These are phyloP conservation scores for Nicotiana knightiana DNA, from an alignment of 257 asterid species.

Conservation along the genomic window DNA sequence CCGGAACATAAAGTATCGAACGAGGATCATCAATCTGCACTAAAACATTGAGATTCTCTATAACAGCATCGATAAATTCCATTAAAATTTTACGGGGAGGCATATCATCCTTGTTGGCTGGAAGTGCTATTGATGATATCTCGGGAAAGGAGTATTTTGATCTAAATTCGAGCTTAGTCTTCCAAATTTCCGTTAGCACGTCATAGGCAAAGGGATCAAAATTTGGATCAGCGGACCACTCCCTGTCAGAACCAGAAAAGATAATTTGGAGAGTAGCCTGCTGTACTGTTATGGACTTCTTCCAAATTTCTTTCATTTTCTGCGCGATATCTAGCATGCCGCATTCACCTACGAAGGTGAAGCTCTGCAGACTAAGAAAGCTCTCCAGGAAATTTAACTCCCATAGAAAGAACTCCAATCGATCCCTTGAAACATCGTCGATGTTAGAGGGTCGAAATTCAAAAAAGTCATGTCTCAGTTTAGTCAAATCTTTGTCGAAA, in stretches of 20 bases:
- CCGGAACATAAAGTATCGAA: background rate
- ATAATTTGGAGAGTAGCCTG: too few species aligned
- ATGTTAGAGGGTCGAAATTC: rapidly evolving
- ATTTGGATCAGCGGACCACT: too few species aligned
- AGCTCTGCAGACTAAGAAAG: background rate
- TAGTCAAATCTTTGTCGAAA: background rate
- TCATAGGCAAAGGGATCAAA: too few species aligned
- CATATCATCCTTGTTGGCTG: too few species aligned
- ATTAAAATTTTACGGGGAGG: too few species aligned
- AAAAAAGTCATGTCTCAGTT: rapidly evolving
- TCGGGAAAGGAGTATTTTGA: too few species aligned
- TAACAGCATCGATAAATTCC: background rate
- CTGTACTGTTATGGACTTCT: too few species aligned
- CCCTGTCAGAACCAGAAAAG: too few species aligned
- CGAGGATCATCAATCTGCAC: too few species aligned
- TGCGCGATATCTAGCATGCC: background rate
- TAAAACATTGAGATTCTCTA: background rate
- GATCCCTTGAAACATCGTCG: background rate
- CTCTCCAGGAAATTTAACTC: background rate
- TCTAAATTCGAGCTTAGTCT: background rate
- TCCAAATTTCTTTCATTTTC: too few species aligned
- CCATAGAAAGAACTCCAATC: background rate
- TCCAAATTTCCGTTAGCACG: background rate
- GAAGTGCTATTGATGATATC: too few species aligned
- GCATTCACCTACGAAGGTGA: background rate